Evolutionary conservation across 129 eudicot genomes (phyloP).

Genomic region (carrot (Daucus carota)): DH1_v3.0 NC_030389.2:31759501-31760000

Average conservation of each 20-base stretch:
- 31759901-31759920: slow-evolving; percentile 4
- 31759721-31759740: slow-evolving; percentile 18
- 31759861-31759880: slow-evolving; percentile 27
- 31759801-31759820: slow-evolving; percentile 16
- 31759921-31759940: slow-evolving; percentile 1
- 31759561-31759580: slow-evolving; percentile 14
- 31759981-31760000: background rate
- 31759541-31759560: slow-evolving; percentile 2
- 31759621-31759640: slow-evolving; percentile 30
- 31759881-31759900: background rate
- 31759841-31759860: slow-evolving; percentile 3
- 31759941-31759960: background rate
- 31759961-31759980: background rate
- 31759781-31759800: slow-evolving; percentile 25
- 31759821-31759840: background rate
- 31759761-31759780: slow-evolving; percentile 24
- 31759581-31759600: slow-evolving; percentile 18
- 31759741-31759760: slow-evolving; percentile 14
- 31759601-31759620: slow-evolving; percentile 28
- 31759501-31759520: slow-evolving; percentile 14
- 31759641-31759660: slow-evolving; percentile 27
- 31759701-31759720: slow-evolving; percentile 7
- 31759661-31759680: slow-evolving; percentile 36
- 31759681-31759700: slow-evolving; percentile 34
- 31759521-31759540: slow-evolving; percentile 16